These are phyloP conservation scores for Entoloma clypeatum DNA, from an alignment of 1,284 basidiomycete species.

Conservation along the genomic window DNA sequence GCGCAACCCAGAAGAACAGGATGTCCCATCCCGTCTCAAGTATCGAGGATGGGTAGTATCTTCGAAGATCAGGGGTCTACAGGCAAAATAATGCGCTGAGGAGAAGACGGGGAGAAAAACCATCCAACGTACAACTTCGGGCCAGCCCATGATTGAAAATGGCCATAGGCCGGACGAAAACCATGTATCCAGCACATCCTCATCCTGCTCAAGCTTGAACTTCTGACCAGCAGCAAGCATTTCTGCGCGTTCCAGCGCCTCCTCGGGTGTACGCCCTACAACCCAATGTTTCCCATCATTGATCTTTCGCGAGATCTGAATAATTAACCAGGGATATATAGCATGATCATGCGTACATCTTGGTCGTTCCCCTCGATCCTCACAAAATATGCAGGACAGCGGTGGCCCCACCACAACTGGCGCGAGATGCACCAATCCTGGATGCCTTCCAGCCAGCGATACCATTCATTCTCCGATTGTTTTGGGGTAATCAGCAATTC, in stretches of 20 bases:
- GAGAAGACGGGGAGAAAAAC: neutral
- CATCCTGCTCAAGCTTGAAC: constrained; percentile 89
- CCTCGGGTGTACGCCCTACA: constrained; percentile 77
- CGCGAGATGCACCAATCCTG: constrained; percentile 99
- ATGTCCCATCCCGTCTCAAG: constrained; percentile 99
- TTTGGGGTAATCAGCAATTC: constrained; percentile 85
- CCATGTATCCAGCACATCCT: constrained; percentile 99
- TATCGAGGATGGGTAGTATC: constrained; percentile 87
- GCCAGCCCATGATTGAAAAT: constrained; percentile 98
- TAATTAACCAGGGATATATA: neutral
- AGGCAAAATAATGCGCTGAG: constrained; percentile 4
- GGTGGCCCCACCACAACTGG: constrained; percentile 99
- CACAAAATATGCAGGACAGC: constrained; percentile 94
- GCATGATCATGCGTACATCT: constrained; percentile 47
- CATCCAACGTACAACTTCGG: constrained; percentile 60
- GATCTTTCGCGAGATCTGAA: constrained; percentile 35
- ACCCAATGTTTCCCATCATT: constrained; percentile 86
- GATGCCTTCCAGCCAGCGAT: constrained; percentile 92
- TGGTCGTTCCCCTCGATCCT: constrained; percentile 77
- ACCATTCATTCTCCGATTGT: constrained; percentile 92
- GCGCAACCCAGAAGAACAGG: constrained; percentile 99
- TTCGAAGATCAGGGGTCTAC: constrained; percentile 68
- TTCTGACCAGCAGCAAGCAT: constrained; percentile 66
- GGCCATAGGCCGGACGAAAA: constrained; percentile 99
- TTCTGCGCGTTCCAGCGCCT: constrained; percentile 79